Base-by-base conservation (phyloP, 805 yeast genomes). In the Monosporozyma aerobia region DNA sequence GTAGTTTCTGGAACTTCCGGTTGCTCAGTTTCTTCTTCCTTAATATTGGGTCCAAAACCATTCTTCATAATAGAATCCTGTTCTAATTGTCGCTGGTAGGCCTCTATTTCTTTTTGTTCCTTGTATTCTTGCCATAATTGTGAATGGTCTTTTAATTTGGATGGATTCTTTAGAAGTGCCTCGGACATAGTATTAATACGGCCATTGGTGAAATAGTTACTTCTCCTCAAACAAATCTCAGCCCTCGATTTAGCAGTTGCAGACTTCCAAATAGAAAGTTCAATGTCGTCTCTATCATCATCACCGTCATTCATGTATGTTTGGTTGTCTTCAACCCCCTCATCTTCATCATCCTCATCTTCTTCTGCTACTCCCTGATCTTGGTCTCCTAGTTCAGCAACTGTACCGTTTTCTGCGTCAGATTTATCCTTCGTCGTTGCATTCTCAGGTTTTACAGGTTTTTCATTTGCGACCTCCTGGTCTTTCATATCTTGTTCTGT, bases 261-360 rank as follows among this genome's bases (percentile, higher is more conserved):
- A n/a, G 79, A 79, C 59, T 85, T 84, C 97, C 97, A 90, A 0
- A 87, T 80, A 51, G 85, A 85, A 47, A 82, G 69, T 60, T 90
- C 96, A 37, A 86, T 76, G 62, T 87, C 96, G 52, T 79, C 78
- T 44, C 63, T 70, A 52, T 82, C 87, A 49, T 80, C 84, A 51
- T 81, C 85, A 27, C 77, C 77, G 19, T 75, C 78, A 27, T 73
- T 71, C 54, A 76, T 57, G 48, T 73, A 75, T 23, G 71, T 73
- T 30, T 69, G 72, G 0, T 75, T 68, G 6, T 73, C 75, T 3
- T 71, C 73, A 30, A 60, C 69, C 3, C 73, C 77, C 5, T 75
- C 76, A 3, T 75, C 78, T 6, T 72, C 77, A 0, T 76, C 80
- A 3, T 74, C 76, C 1, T 66, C 72, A 1, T 70, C 77, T 0